Evolutionary conservation across 2,329 filamentous ascomycete species (phyloP), one percentile per base, ranked within the genome.

Genomic region (Monascus ruber): DNA sequence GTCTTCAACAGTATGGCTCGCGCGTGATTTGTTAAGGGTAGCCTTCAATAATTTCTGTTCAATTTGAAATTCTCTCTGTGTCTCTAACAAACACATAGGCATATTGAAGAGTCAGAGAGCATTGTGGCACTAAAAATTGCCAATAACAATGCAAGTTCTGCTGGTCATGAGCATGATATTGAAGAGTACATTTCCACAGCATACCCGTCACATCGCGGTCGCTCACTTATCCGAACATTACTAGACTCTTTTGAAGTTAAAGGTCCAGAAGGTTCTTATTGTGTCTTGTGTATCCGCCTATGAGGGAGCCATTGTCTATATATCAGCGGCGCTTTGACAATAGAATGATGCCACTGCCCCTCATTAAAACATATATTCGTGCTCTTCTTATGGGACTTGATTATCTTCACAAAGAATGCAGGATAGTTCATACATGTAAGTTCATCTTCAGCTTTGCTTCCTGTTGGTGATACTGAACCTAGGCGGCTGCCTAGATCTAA

Each of bases 1-100:
- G 10, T 58, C 51, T 5, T 69, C 63, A 4, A 70, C 65, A 0
- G 62, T 67, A 11, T 70, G 65, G 64, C 53, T 70, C 9, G 63
- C 63, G 4, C 55, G 53, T 27, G 58, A 68, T 44, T 40, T 65
- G 6, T n/a, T 45, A 48, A 31, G 35, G 41, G 47, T 48, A 48
- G 11, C 37, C 28, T 44, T 45, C n/a, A 44, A 43, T 47, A 25
- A 42, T 42, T 41, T 40, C 37, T 44, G 17, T 40, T 44, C 31
- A 42, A 25, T 41, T 43, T 10, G n/a, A 47, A 44, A 26, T 31
- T 43, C 25, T 44, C 39, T 36, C 29, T 42, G 6, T 47, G n/a
- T n/a, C 34, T 52, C 50, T 58, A 43, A 53, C 43, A 51, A 47
- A 40, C 6, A 43, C 46, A 42, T 33, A 55, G 52, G 32, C 42